Percentiles rank a stretch among this genome's conserved stretches.
Conservation (phyloP, 257 asterid genomes). For the Sherardia arvensis region DNA sequence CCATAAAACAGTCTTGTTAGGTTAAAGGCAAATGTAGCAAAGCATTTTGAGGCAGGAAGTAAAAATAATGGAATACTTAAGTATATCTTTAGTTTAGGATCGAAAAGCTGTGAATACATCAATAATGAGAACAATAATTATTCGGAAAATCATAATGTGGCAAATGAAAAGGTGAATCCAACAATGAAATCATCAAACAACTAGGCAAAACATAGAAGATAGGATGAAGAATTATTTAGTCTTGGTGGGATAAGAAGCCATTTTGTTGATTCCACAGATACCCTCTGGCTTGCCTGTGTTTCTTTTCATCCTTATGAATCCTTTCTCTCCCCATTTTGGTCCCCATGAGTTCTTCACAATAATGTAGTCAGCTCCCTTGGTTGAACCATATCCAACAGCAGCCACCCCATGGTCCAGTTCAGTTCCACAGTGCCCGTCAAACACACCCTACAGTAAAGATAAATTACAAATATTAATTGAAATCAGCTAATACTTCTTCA, state of each 20-base stretch:
- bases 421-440: conserved; percentile 54
- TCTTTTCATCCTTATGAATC: conserved; percentile 58
- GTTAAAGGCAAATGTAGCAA: not conserved
- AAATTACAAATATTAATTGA: not conserved
- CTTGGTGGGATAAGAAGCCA: conserved; percentile 60
- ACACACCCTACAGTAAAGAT: conserved; percentile 36
- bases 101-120: not conserved
- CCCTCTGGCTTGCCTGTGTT: conserved; percentile 46
- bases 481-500: not conserved
- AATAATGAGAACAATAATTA: not conserved
- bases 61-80: not conserved
- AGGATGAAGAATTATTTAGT: conserved; percentile 11
- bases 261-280: conserved; percentile 45
- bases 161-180: conserved; percentile 1
- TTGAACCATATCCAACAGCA: conserved; percentile 20
- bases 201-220: not conserved
- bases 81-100: not conserved
- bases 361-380: conserved; percentile 21
- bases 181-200: not conserved
- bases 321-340: conserved; percentile 56
- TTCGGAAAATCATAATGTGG: not conserved
- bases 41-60: not conserved
- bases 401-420: conserved; percentile 23
- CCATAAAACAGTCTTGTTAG: not conserved
- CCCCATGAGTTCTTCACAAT: conserved; percentile 73